Evolutionary conservation across 352 stramenopile genomes (phyloP).

Genomic region (Phytopythium delawarense): DNA sequence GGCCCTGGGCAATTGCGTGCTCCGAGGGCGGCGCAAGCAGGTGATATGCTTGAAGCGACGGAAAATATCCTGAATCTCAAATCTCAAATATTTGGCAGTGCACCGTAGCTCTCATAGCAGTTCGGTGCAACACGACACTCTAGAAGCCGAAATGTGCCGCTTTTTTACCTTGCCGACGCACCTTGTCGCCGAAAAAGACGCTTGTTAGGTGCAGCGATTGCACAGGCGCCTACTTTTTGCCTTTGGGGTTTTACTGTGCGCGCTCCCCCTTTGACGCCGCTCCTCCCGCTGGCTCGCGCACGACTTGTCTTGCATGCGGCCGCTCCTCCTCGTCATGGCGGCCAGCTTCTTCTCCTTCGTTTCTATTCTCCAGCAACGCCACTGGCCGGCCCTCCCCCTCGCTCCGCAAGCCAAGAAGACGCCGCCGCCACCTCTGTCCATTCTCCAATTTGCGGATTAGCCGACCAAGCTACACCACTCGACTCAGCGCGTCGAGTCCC

Average conservation of each 20-base stretch:
- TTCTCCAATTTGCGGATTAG: slow-evolving; percentile 4
- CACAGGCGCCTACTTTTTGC: too few relatives aligned
- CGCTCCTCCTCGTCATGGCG: background rate
- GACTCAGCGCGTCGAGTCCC: slow-evolving; percentile 1
- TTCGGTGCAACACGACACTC: too few relatives aligned
- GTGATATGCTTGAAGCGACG: background rate
- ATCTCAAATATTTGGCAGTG: background rate
- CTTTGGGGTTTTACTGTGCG: too few relatives aligned
- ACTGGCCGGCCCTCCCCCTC: background rate
- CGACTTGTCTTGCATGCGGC: background rate
- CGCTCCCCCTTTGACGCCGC: background rate
- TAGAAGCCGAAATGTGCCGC: background rate
- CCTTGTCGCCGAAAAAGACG: background rate
- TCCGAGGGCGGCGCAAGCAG: too few relatives aligned
- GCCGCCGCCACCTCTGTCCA: background rate
- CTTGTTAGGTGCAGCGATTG: too few relatives aligned
- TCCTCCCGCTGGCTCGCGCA: background rate
- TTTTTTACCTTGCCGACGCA: background rate
- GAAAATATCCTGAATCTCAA: background rate
- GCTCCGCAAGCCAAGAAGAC: background rate
- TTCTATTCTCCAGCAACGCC: background rate
- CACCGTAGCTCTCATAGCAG: background rate
- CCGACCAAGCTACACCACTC: slow-evolving; percentile 1
- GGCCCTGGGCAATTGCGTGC: too few relatives aligned
- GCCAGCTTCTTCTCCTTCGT: background rate